A percentile compares a stretch with the other conserved stretches of the same genome.
Evolutionary conservation across 1,284 basidiomycete genomes (phyloP).

Genomic region (Cutaneotrichosporon spelunceum): DNA sequence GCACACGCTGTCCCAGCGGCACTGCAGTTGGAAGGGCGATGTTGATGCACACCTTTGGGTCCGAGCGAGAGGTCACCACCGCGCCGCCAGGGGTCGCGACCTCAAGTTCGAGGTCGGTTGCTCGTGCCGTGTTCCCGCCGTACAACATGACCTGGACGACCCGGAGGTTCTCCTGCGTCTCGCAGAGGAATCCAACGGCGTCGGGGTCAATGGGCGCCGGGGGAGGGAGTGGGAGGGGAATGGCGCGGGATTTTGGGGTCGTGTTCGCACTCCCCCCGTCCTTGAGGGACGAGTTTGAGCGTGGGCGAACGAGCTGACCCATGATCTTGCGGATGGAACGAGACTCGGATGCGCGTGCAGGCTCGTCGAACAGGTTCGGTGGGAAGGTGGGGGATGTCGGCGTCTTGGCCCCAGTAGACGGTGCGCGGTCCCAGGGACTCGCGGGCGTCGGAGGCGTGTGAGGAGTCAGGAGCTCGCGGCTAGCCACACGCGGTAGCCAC

Average conservation of each 20-base stretch:
- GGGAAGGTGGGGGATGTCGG: neutral
- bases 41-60: conserved; percentile 58
- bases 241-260: neutral
- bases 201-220: conserved; percentile 6
- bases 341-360: neutral
- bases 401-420: neutral
- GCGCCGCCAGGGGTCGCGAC: conserved; percentile 55
- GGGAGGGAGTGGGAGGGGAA: neutral
- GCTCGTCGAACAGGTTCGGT: neutral
- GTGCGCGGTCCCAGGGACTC: neutral
- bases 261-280: neutral
- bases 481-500: conserved; percentile 5
- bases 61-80: conserved; percentile 62
- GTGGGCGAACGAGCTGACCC: neutral
- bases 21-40: conserved; percentile 66
- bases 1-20: conserved; percentile 55
- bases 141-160: conserved; percentile 65
- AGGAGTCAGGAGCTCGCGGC: neutral
- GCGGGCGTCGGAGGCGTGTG: neutral
- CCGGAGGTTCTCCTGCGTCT: conserved; percentile 75
- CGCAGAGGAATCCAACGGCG: conserved; percentile 62
- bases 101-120: conserved; percentile 33
- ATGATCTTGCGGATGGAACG: conserved; percentile 7
- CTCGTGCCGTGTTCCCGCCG: conserved; percentile 28
- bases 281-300: neutral